Percentiles rank a stretch among this genome's conserved stretches.
phyloP scores from a whole-genome alignment of 2,329 filamentous ascomycete species.

The Cladorrhinum sp. region DNA sequence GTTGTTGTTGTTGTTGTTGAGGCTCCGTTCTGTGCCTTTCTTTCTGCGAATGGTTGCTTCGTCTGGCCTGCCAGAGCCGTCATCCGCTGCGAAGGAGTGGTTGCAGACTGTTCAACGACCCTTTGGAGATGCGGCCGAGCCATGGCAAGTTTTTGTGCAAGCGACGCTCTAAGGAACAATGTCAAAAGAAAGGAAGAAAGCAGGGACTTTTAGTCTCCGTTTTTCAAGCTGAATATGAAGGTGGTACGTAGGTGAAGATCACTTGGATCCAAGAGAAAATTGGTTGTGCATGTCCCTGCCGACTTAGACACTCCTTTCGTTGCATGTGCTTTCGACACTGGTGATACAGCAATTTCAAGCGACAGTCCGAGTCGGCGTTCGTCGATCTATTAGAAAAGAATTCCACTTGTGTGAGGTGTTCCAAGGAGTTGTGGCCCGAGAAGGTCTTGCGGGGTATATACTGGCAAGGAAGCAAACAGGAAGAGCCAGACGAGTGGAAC shows the following conservation, averaged over 20 bases:
- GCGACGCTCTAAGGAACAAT: not conserved
- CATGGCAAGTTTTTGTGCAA: not conserved
- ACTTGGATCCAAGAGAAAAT: not conserved
- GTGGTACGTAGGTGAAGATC: not conserved
- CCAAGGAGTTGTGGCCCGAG: not conserved
- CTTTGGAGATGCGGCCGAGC: not conserved
- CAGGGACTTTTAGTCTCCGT: too few species aligned
- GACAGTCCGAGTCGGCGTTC: too few species aligned
- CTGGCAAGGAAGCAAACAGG: not conserved
- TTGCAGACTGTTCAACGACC: not conserved
- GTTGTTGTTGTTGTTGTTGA: constrained; percentile 27
- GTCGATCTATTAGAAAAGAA: not conserved
- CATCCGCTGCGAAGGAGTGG: constrained; percentile 9
- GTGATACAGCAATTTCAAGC: too few species aligned
- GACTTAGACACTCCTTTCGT: too few species aligned
- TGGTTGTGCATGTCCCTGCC: not conserved
- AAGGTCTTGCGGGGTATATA: not conserved
- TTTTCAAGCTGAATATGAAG: not conserved
- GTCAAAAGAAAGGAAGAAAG: not conserved
- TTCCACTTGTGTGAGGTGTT: not conserved
- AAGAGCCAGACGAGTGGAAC: not conserved
- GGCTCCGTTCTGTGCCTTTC: constrained; percentile 28
- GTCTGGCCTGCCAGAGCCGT: constrained; percentile 3
- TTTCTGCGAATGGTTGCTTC: constrained; percentile 33
- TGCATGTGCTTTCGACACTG: too few species aligned